These are phyloP conservation scores for Talaromyces pinophilus DNA, from an alignment of 2,329 filamentous ascomycete species.

Conservation along the genomic window DNA sequence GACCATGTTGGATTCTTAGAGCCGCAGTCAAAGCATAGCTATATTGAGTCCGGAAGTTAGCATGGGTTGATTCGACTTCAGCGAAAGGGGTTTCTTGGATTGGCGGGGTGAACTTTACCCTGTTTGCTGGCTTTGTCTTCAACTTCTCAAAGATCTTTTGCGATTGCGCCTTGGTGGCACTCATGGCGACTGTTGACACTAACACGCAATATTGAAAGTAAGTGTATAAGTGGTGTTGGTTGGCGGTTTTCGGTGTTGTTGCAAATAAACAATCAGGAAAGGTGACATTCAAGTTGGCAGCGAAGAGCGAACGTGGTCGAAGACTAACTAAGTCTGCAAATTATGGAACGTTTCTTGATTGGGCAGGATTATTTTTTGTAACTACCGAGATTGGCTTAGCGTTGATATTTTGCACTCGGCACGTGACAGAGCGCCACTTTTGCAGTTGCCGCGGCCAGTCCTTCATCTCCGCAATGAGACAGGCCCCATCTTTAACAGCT, in stretches of 20 bases:
- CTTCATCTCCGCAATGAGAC: constrained; percentile 10
- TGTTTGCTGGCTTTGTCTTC: constrained; percentile 91
- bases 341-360: neutral
- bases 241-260: constrained; percentile 24
- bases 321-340: constrained; percentile 35
- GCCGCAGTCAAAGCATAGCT: constrained; percentile 98
- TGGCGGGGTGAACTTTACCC: constrained; percentile 59
- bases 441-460: constrained; percentile 28
- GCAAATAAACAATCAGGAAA: constrained; percentile 15
- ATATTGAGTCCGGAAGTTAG: constrained; percentile 9
- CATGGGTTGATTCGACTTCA: neutral
- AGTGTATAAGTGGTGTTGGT: constrained; percentile 6
- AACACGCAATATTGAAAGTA: constrained; percentile 17
- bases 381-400: neutral
- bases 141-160: constrained; percentile 97
- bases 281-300: constrained; percentile 23
- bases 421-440: constrained; percentile 28
- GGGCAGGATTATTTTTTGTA: constrained; percentile 1
- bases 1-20: constrained; percentile 99
- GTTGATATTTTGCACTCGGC: neutral
- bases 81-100: constrained; percentile 1
- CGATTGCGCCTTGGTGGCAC: constrained; percentile 89
- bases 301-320: constrained; percentile 44
- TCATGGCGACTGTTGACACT: constrained; percentile 47
- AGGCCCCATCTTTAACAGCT: neutral